phyloP scores from a whole-genome alignment of 192 early-diverging fungal genomes.

The Funneliformis mosseae region DNA sequence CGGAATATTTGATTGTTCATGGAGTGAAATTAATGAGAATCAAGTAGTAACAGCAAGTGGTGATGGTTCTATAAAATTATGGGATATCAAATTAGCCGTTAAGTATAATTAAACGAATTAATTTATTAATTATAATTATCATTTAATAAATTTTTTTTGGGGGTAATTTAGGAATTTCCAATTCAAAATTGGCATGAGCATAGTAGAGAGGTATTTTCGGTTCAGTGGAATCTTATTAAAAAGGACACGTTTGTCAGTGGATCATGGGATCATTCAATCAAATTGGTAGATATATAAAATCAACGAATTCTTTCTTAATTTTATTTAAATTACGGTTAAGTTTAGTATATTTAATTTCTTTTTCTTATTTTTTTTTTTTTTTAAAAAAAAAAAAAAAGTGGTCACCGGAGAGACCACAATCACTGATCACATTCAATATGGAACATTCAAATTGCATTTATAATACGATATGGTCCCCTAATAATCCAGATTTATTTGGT shows the following conservation, averaged over 20 bases:
- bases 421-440: constrained; percentile 75
- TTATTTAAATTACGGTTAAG: not conserved
- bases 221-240: constrained; percentile 91
- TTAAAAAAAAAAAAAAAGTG: constrained; percentile 58
- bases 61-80: constrained; percentile 94
- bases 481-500: constrained; percentile 74
- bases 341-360: not conserved
- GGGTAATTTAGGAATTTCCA: constrained; percentile 74
- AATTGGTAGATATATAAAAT: constrained; percentile 68
- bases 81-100: constrained; percentile 85
- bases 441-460: constrained; percentile 97
- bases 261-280: constrained; percentile 95
- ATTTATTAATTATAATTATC: not conserved
- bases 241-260: constrained; percentile 90
- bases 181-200: constrained; percentile 93
- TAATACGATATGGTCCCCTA: constrained; percentile 82
- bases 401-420: constrained; percentile 76
- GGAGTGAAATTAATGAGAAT: constrained; percentile 96
- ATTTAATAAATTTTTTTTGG: constrained; percentile 6
- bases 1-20: constrained; percentile 91
- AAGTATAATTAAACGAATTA: not conserved
- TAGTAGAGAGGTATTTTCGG: constrained; percentile 87
- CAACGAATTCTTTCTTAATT: not conserved
- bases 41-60: constrained; percentile 90
- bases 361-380: not conserved